Percentiles rank a stretch among this genome's conserved stretches.
phyloP scores from a whole-genome alignment of 495 filamentous ascomycete species.

The Aspergillus nidulans region DNA sequence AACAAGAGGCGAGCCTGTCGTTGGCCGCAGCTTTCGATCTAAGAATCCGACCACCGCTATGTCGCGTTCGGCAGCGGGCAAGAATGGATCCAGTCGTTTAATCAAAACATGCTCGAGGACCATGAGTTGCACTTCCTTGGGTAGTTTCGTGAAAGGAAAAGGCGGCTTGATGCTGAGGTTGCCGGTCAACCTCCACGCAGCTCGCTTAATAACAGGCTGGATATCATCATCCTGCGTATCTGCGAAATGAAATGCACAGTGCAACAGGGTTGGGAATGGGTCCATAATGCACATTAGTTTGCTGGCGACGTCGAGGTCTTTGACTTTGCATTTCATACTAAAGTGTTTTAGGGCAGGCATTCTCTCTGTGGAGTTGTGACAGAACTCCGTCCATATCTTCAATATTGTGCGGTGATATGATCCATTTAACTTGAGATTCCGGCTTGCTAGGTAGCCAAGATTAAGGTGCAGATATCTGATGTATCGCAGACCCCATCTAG shows the following conservation, averaged over 20 bases:
- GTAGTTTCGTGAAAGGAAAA: slow-evolving; percentile 24
- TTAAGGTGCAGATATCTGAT: slow-evolving; percentile 21
- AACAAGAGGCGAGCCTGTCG: slow-evolving; percentile 1
- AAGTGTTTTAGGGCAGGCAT: slow-evolving; percentile 19
- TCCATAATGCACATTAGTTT: slow-evolving; percentile 17
- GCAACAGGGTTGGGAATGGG: slow-evolving; percentile 14
- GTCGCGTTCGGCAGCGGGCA: slow-evolving; percentile 3
- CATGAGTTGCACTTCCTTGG: slow-evolving; percentile 26
- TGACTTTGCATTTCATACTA: slow-evolving; percentile 23
- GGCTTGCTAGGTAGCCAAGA: slow-evolving; percentile 17
- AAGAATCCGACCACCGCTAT: slow-evolving; percentile 13
- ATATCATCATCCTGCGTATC: slow-evolving; percentile 13
- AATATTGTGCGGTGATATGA: slow-evolving; percentile 14
- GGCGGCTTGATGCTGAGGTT: slow-evolving; percentile 4
- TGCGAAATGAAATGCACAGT: slow-evolving; percentile 22
- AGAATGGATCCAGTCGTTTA: slow-evolving; percentile 14
- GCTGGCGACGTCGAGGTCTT: slow-evolving; percentile 14
- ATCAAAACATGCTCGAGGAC: slow-evolving; percentile 21
- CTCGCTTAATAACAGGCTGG: slow-evolving; percentile 13
- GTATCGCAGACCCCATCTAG: slow-evolving; percentile 8
- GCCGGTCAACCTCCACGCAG: slow-evolving; percentile 16
- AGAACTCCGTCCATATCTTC: slow-evolving; percentile 21
- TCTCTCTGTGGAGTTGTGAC: background rate
- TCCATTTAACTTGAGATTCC: slow-evolving; percentile 9
- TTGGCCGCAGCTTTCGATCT: slow-evolving; percentile 12